Evolutionary conservation across 1,284 basidiomycete genomes (phyloP), one percentile per base, ranked within the genome.

Genomic region (Microbotryum scabiosae): DNA sequence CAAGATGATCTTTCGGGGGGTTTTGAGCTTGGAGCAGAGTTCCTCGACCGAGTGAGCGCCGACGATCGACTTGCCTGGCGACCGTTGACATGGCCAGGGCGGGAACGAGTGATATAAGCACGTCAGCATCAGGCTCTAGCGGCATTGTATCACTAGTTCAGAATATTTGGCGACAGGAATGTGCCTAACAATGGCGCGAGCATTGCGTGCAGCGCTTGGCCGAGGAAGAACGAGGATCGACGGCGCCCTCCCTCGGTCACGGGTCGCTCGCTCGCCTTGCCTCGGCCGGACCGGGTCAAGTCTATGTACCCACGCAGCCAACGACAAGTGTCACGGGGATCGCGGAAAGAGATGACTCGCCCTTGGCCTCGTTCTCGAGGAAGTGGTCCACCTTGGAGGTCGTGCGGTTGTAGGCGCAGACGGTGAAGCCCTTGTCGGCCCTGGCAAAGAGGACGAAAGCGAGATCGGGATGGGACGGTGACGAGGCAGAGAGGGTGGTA

Each of bases 361-460:
- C 94, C 83, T 97, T 97, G 68, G 96, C 96, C 80, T 98, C 91
- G 77, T 97, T 92, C 68, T 81, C 84, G 66, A 99, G 84, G 84
- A 99, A 98, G 76, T 83, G 76, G 77, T 97, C 92, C 71, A 99
- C 93, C 79, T 99, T 99, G 80, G 84, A 86, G 71, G 85, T 88
- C 53, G 94, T 98, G 72, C 94, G 88, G 82, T 99, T 99, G 82
- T 88, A 98, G 26, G 90, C 92, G 70, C 90, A 86, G 72, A 98
- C 96, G 69, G 80, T 92, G 81, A 92, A 98, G 57, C 96, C 96
- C 81, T 98, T 97, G 83, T 97, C 94, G 77, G 93, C 93, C 65
- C 64, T 69, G 60, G 12, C 30, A 9, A 55, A 6, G 20, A 44
- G 30, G 30, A 47, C 43, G 43, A 52, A 5, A 7, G 3, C n/a